Evolutionary conservation across 164 flowering plant genomes (phyloP).

Genomic region (Vitis rupestris): DNA sequence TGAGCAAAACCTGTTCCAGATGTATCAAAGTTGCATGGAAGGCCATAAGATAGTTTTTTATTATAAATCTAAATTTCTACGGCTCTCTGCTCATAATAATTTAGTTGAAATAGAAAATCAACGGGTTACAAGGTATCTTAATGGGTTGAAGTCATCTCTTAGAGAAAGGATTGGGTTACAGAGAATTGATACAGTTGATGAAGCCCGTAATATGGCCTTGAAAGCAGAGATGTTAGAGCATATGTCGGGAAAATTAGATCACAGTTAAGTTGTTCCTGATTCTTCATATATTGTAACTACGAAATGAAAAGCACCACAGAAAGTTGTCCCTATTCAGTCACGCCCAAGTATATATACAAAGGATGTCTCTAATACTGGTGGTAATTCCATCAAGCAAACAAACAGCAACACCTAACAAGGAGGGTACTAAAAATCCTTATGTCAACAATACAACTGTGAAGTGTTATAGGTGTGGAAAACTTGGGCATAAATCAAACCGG

Average conservation of each 20-base stretch:
- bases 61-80: background rate
- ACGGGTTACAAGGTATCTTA: background rate
- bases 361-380: no score
- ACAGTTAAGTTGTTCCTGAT: no score
- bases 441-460: background rate
- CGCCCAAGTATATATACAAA: no score
- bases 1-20: conserved; percentile 1
- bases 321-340: no score
- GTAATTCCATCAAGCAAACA: no score
- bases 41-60: background rate
- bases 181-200: background rate
- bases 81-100: background rate
- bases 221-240: background rate
- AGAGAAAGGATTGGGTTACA: background rate
- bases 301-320: no score
- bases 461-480: background rate
- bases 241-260: background rate
- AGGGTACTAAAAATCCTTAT: no score
- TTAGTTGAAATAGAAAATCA: background rate
- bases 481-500: background rate
- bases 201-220: background rate
- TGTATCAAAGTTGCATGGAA: conserved; percentile 1
- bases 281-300: no score
- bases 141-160: background rate
- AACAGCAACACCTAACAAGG: no score